Conservation (phyloP, 2,329 filamentous ascomycete species). For the Zymoseptoria ardabiliae region DNA sequence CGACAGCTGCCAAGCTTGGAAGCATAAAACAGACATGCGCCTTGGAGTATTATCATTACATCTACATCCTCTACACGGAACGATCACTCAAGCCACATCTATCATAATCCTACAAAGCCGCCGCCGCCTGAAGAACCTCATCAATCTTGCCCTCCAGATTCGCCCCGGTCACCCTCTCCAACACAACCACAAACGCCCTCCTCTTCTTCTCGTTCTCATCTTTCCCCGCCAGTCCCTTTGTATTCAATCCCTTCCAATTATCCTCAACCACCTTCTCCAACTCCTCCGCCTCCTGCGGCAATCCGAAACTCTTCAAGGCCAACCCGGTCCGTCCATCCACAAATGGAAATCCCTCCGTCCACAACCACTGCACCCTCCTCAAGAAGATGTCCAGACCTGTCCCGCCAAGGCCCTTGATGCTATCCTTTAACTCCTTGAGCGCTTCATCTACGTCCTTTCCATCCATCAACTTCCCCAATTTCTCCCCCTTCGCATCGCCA, state of each 20-base stretch:
- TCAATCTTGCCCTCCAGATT: conserved; percentile 33
- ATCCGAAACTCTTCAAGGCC: conserved; percentile 30
- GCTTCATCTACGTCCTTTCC: conserved; percentile 26
- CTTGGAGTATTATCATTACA: background rate
- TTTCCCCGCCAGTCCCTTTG: conserved; percentile 23
- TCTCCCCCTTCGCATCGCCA: conserved; percentile 28
- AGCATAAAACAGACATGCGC: background rate
- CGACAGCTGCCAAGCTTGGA: background rate
- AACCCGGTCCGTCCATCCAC: conserved; percentile 32
- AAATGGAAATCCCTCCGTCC: conserved; percentile 34
- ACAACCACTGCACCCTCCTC: conserved; percentile 36
- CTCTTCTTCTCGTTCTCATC: conserved; percentile 31
- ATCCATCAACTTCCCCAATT: conserved; percentile 27
- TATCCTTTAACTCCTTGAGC: conserved; percentile 27
- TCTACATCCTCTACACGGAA: background rate
- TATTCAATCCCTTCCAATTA: conserved; percentile 31
- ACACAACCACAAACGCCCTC: conserved; percentile 34
- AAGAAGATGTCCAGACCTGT: conserved; percentile 39
- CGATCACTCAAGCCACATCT: background rate
- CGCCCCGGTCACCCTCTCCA: conserved; percentile 33
- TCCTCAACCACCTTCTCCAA: conserved; percentile 30
- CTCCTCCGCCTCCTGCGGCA: conserved; percentile 31
- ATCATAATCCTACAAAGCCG: background rate
- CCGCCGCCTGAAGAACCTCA: background rate
- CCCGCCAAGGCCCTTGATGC: conserved; percentile 36